These are phyloP conservation scores for Brassica cretica DNA, from an alignment of 345 rosid genomes.

Conservation along the genomic window DNA sequence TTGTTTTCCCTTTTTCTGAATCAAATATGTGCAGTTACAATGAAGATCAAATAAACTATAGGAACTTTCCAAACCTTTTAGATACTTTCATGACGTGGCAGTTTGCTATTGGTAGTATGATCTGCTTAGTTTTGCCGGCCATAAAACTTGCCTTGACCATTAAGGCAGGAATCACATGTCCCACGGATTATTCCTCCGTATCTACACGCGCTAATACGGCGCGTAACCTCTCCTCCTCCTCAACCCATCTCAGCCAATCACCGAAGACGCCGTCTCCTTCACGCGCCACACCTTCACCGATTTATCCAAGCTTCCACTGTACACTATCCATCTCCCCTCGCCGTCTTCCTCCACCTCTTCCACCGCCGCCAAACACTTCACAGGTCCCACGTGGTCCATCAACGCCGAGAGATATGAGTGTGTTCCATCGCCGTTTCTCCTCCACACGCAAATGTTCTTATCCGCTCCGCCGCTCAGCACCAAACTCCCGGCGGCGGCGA, in stretches of 20 bases:
- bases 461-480: slow-evolving; percentile 90
- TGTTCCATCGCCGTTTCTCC: slow-evolving; percentile 47
- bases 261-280: slow-evolving; percentile 41
- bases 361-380: slow-evolving; percentile 76
- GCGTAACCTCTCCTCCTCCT: background rate
- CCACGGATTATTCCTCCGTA: slow-evolving; percentile 25
- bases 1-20: background rate
- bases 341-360: slow-evolving; percentile 49
- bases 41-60: slow-evolving; percentile 26
- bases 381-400: slow-evolving; percentile 81
- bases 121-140: slow-evolving; percentile 37
- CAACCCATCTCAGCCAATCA: slow-evolving; percentile 1
- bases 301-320: slow-evolving; percentile 84
- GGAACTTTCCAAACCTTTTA: slow-evolving; percentile 17
- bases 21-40: slow-evolving; percentile 37
- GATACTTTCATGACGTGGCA: slow-evolving; percentile 22
- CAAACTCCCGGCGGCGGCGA: slow-evolving; percentile 58
- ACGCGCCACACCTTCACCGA: slow-evolving; percentile 93
- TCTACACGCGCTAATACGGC: slow-evolving; percentile 17
- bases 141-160: slow-evolving; percentile 32
- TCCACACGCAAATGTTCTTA: slow-evolving; percentile 80
- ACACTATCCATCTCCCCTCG: slow-evolving; percentile 55
- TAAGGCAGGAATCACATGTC: slow-evolving; percentile 25
- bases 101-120: slow-evolving; percentile 6
- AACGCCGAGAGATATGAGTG: slow-evolving; percentile 66